phyloP scores from a whole-genome alignment of 768 basidiomycete genomes.

The Auricularia cornea region DNA sequence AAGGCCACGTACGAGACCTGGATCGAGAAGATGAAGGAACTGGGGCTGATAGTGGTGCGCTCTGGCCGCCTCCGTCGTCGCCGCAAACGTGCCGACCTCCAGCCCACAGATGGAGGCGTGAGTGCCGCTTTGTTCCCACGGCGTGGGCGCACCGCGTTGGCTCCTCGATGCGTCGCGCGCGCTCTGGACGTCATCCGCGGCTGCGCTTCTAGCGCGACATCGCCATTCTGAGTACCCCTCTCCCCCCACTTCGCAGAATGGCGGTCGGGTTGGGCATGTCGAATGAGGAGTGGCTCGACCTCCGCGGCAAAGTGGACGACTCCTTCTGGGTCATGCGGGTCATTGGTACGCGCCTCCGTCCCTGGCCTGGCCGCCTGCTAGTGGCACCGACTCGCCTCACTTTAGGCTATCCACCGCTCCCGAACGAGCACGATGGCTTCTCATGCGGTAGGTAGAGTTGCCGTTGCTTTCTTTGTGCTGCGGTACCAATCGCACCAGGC shows the following conservation, averaged over 20 bases:
- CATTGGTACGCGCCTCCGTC: constrained; percentile 46
- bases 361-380: background rate
- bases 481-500: constrained; percentile 18
- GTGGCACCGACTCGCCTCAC: background rate
- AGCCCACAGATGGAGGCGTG: constrained; percentile 62
- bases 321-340: constrained; percentile 87
- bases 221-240: background rate
- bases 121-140: constrained; percentile 23
- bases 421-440: constrained; percentile 68
- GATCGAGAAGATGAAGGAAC: constrained; percentile 76
- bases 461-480: no score
- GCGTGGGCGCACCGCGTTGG: background rate
- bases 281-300: constrained; percentile 54
- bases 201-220: no score
- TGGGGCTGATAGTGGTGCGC: constrained; percentile 55
- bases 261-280: constrained; percentile 70
- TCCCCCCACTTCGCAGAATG: constrained; percentile 45
- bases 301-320: constrained; percentile 66
- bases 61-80: background rate
- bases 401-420: constrained; percentile 80
- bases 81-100: background rate
- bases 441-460: constrained; percentile 47
- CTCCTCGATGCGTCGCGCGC: background rate
- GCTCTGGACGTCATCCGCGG: no score
- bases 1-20: constrained; percentile 58